A percentile compares a stretch with the other conserved stretches of the same genome.
phyloP scores from a whole-genome alignment of 306 rosid genomes.

The Medicago lupulina region DNA sequence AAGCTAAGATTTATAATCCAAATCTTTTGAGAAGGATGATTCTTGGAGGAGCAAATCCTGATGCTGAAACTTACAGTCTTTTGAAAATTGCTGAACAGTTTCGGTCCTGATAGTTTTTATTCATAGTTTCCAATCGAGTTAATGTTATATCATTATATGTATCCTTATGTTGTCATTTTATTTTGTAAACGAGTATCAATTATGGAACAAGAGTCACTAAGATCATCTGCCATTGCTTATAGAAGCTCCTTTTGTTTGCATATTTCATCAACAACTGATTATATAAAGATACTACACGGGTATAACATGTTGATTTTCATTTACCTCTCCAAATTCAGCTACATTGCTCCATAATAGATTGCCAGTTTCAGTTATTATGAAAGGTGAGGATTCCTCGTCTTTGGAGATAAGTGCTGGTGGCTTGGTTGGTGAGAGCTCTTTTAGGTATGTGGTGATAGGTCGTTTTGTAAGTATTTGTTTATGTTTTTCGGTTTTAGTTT shows the following conservation, averaged over 20 bases:
- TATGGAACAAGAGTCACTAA: constrained; percentile 12
- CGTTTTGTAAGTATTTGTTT: background rate
- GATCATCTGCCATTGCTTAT: background rate
- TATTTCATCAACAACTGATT: constrained; percentile 14
- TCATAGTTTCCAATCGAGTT: background rate
- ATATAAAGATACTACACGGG: background rate
- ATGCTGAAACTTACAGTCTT: constrained; percentile 87
- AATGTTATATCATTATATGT: constrained; percentile 8
- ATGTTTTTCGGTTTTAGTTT: background rate
- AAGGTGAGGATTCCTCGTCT: background rate
- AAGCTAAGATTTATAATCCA: constrained; percentile 82
- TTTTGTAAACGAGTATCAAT: constrained; percentile 12
- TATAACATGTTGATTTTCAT: constrained; percentile 21
- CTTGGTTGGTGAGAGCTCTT: background rate
- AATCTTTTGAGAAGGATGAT: constrained; percentile 84
- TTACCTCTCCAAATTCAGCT: constrained; percentile 2
- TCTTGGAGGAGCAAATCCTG: constrained; percentile 86
- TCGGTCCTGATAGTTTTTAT: constrained; percentile 46
- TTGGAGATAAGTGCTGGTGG: background rate
- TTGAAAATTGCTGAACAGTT: constrained; percentile 86
- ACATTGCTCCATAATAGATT: background rate
- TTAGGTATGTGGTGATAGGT: background rate
- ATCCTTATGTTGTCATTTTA: constrained; percentile 24
- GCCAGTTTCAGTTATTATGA: background rate
- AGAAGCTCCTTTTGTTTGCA: constrained; percentile 23